Conservation (phyloP, 306 rosid species). For the Vigna mungo region DNA sequence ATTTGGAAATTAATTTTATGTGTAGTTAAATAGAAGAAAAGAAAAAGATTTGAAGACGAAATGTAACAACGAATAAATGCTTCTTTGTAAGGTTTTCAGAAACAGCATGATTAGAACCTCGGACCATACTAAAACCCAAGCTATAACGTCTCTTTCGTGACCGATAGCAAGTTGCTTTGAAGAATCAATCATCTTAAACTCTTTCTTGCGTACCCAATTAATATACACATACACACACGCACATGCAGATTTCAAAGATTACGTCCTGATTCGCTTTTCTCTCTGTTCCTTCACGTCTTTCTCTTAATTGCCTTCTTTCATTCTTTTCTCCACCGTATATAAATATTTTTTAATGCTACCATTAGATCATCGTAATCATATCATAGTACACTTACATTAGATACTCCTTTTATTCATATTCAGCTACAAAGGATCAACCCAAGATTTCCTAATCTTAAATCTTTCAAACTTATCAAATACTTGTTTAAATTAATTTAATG, state of each 20-base stretch:
- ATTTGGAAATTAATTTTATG: too few species aligned
- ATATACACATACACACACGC: not conserved
- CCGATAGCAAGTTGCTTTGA: slow-evolving; percentile 37
- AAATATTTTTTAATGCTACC: not conserved
- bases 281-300: slow-evolving; percentile 10
- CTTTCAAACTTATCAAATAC: slow-evolving; percentile 27
- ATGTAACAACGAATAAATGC: not conserved
- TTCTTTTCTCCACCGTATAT: slow-evolving; percentile 19
- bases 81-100: not conserved
- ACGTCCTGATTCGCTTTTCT: not conserved
- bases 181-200: not conserved
- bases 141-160: slow-evolving; percentile 33
- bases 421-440: not conserved
- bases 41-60: not conserved
- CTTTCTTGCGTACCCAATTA: slow-evolving; percentile 17
- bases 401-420: slow-evolving; percentile 1
- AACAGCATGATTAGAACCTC: slow-evolving; percentile 1
- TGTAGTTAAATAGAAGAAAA: too few species aligned
- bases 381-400: not conserved
- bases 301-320: slow-evolving; percentile 20
- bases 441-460: not conserved
- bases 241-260: slow-evolving; percentile 6
- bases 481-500: slow-evolving; percentile 35
- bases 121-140: slow-evolving; percentile 13
- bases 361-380: not conserved